Evolutionary conservation across 1,284 basidiomycete species (phyloP).

Genomic region (Takashimella koratensis): DNA sequence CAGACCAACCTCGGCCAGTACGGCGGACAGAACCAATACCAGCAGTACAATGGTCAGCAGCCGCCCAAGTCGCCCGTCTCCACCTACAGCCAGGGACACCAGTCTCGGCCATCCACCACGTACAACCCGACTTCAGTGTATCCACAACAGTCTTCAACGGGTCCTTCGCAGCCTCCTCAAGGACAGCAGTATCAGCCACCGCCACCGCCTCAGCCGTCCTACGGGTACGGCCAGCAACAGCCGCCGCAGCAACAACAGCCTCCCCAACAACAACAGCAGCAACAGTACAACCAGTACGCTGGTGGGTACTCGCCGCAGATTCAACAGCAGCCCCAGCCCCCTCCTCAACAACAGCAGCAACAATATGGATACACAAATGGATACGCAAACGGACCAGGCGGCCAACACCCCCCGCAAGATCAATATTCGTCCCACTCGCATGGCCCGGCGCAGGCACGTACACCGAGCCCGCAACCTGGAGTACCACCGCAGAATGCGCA

Average conservation of each 20-base stretch:
- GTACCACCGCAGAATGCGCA: conserved; percentile 36
- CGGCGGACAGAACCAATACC: neutral
- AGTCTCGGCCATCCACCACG: neutral
- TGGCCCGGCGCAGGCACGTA: conserved; percentile 3
- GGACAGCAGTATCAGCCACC: neutral
- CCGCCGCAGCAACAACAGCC: conserved; percentile 17
- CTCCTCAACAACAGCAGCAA: conserved; percentile 12
- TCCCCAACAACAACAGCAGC: neutral
- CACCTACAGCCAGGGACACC: neutral
- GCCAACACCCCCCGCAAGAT: conserved; percentile 7
- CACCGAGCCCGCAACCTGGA: conserved; percentile 40
- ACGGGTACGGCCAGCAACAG: conserved; percentile 7
- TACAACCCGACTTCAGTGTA: neutral
- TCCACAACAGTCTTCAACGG: too few relatives aligned
- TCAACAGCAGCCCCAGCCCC: neutral
- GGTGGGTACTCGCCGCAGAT: too few relatives aligned
- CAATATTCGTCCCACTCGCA: neutral
- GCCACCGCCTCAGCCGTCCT: neutral
- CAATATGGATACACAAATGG: conserved; percentile 1
- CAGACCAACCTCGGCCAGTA: neutral
- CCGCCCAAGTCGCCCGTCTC: neutral
- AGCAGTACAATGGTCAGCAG: neutral
- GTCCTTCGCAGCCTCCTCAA: neutral
- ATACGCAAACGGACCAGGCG: neutral
- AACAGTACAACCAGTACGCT: too few relatives aligned